These are phyloP conservation scores for Isabelozyma gotoi DNA, from an alignment of 805 yeast genomes.

Conservation along the genomic window DNA sequence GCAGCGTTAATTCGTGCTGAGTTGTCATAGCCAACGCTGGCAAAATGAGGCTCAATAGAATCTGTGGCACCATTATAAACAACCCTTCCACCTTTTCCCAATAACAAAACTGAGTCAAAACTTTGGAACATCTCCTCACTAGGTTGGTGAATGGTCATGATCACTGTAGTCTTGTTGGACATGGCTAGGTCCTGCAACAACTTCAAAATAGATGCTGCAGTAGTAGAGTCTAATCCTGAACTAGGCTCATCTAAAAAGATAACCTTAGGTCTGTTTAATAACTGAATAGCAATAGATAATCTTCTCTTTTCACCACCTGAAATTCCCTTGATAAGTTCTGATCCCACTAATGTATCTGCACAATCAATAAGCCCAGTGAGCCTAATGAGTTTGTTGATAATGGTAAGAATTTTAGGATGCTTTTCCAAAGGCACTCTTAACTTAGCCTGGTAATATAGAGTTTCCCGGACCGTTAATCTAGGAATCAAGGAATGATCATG, in stretches of 20 bases:
- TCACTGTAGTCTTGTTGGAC: constrained; percentile 63
- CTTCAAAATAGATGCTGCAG: constrained; percentile 65
- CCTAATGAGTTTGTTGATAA: constrained; percentile 59
- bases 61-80: constrained; percentile 62
- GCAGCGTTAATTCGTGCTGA: constrained; percentile 69
- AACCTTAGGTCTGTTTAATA: constrained; percentile 69
- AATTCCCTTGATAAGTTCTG: constrained; percentile 37
- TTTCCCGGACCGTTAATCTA: constrained; percentile 74
- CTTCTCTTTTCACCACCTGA: constrained; percentile 69
- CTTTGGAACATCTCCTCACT: constrained; percentile 59
- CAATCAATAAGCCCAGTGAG: constrained; percentile 72
- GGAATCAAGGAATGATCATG: constrained; percentile 74
- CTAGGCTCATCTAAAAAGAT: constrained; percentile 85
- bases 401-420: constrained; percentile 40
- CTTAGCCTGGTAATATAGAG: constrained; percentile 68
- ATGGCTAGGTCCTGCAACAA: constrained; percentile 57
- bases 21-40: constrained; percentile 38
- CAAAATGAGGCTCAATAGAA: constrained; percentile 49
- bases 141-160: constrained; percentile 83
- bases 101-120: constrained; percentile 70
- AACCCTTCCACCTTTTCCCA: constrained; percentile 72
- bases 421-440: constrained; percentile 52
- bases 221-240: constrained; percentile 81
- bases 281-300: constrained; percentile 77
- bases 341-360: constrained; percentile 61